Conservation (phyloP, 306 rosid genomes). For the Casuarina cunninghamiana region DNA sequence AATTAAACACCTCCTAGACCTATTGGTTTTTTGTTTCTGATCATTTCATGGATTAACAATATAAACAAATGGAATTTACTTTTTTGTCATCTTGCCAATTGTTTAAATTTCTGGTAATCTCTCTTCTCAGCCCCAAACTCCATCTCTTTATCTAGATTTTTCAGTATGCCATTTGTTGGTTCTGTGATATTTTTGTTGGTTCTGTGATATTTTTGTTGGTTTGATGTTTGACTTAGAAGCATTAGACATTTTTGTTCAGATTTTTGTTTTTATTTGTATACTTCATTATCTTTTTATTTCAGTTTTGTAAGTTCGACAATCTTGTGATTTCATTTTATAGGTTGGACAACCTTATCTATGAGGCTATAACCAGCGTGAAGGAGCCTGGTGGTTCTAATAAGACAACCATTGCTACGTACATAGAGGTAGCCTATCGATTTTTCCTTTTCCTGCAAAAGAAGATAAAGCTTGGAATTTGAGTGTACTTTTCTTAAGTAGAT, state of each 20-base stretch:
- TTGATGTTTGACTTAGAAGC: no score
- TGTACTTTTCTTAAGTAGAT: not conserved
- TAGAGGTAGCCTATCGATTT: constrained; percentile 63
- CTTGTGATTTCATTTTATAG: no score
- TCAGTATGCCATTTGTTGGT: not conserved
- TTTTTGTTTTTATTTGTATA: no score
- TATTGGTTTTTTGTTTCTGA: not conserved
- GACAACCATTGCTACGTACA: constrained; percentile 78
- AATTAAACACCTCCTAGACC: not conserved
- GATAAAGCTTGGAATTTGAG: not conserved
- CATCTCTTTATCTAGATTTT: not conserved
- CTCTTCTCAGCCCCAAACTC: not conserved
- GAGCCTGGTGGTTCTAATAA: constrained; percentile 89
- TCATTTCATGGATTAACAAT: no score
- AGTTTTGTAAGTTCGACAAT: no score
- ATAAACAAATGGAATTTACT: no score
- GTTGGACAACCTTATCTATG: constrained; percentile 83
- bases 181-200: no score
- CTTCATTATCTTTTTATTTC: no score
- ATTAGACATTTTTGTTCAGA: no score
- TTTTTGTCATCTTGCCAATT: no score
- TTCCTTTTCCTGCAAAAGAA: constrained; percentile 5
- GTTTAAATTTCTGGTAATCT: no score
- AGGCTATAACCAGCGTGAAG: constrained; percentile 72
- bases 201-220: no score